These are phyloP conservation scores for Stagonosporopsis rhizophila DNA, from an alignment of 2,329 filamentous ascomycete species.

Conservation along the genomic window DNA sequence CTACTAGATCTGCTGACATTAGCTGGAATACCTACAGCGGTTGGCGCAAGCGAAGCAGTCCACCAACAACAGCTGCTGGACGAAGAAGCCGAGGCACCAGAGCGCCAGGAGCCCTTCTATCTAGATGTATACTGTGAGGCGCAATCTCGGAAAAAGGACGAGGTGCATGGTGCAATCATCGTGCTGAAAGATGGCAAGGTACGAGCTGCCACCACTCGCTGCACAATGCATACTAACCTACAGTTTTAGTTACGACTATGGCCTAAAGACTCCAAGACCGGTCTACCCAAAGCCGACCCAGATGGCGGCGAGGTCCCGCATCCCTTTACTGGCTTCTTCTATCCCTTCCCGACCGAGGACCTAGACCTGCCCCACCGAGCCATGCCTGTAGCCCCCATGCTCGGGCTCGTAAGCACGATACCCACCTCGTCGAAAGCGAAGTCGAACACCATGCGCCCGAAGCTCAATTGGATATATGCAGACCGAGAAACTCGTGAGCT, in stretches of 20 bases:
- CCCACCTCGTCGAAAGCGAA: constrained; percentile 45
- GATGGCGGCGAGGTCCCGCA: constrained; percentile 46
- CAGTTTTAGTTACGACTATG: constrained; percentile 41
- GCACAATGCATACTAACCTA: not conserved
- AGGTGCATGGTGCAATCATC: constrained; percentile 53
- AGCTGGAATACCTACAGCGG: constrained; percentile 55
- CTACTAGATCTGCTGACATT: constrained; percentile 45
- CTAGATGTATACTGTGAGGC: constrained; percentile 56
- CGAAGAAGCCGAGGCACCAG: constrained; percentile 56
- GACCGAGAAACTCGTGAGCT: constrained; percentile 66
- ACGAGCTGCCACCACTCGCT: not conserved
- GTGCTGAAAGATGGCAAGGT: constrained; percentile 57
- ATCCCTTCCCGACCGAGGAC: constrained; percentile 56
- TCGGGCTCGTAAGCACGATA: constrained; percentile 60
- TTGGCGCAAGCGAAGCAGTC: constrained; percentile 60
- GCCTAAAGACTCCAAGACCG: constrained; percentile 45
- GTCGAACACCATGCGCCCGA: constrained; percentile 42
- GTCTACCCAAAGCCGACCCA: constrained; percentile 32
- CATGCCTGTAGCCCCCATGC: constrained; percentile 47
- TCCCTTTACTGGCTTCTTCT: constrained; percentile 59
- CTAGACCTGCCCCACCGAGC: constrained; percentile 49
- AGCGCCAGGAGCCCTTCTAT: constrained; percentile 59
- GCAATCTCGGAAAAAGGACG: constrained; percentile 44
- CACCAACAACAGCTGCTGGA: constrained; percentile 57
- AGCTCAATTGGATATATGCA: constrained; percentile 73